Base-by-base conservation (phyloP, 2,329 filamentous ascomycete genomes). In the Exophiala alcalophila region DNA sequence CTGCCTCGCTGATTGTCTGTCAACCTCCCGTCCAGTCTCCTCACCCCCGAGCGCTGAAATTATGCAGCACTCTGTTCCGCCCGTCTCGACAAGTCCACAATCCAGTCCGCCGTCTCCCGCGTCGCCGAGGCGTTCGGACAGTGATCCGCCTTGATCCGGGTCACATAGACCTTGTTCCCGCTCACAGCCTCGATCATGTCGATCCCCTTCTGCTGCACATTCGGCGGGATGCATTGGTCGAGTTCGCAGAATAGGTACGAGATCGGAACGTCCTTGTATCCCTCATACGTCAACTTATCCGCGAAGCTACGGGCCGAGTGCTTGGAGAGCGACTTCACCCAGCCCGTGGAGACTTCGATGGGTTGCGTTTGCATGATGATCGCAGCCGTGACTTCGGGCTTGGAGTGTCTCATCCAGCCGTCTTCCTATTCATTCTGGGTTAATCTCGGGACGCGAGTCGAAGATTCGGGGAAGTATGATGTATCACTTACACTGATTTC, bases 131-230 rank as follows among this genome's bases (percentile, higher is more conserved):
- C 16, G 27, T 55, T 54, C 3, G 60, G 59, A 33, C 44, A 46
- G 52, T 67, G 62, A 31, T 60, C 61, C 6, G 52, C 44, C 5
- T 54, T 33, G 16, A 63, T 49, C 18, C 40, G 55, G 7, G 56
- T 59, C 9, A 65, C 59, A 44, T 62, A 54, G 1, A 66, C 59
- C n/a, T 59, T 61, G 24, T 48, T 56, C 5, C 59, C 61, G 34
- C 39, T 43, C 20, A 50, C 56, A 25, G 41, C 54, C 40, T 59
- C 60, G 20, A 65, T 59, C 4, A 14, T 43, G 11, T 61, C 55
- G 38, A 66, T 64, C 10, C 29, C 44, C 2, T 11, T 40, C 37
- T 60, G 56, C 38, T 65, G 61, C 12, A 56, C 37, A 6, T 53
- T 39, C 1, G 59, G 57, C 2, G 50, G 32, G 5, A 65, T 39